phyloP scores from a whole-genome alignment of 176 grass and related monocot genomes.

The Juncus effusus region DNA sequence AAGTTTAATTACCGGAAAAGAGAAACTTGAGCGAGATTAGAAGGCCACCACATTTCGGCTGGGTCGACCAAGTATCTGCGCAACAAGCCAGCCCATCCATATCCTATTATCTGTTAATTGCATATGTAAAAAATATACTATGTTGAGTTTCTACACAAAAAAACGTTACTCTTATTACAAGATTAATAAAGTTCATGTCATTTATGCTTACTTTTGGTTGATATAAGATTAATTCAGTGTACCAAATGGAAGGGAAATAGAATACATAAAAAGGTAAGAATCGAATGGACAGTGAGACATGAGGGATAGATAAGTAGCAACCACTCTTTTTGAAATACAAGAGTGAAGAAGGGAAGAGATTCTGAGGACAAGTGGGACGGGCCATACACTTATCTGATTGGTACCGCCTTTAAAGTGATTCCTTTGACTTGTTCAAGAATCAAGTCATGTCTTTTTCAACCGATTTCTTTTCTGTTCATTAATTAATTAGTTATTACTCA shows the following conservation, averaged over 20 bases:
- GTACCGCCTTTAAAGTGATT: slow-evolving; percentile 13
- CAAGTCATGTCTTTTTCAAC: slow-evolving; percentile 4
- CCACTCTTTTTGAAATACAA: no score
- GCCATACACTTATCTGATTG: background rate
- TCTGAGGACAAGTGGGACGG: no score
- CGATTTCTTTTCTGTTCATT: background rate
- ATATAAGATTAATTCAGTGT: no score
- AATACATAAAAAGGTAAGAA: no score
- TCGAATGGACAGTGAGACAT: no score
- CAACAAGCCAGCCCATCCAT: slow-evolving; percentile 89
- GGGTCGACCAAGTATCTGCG: slow-evolving; percentile 92
- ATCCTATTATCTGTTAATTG: slow-evolving; percentile 61
- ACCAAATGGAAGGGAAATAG: no score
- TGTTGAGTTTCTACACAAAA: background rate
- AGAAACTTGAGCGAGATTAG: slow-evolving; percentile 93
- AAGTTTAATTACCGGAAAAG: slow-evolving; percentile 57
- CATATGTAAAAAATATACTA: background rate
- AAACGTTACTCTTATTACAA: no score
- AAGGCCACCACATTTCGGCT: slow-evolving; percentile 98
- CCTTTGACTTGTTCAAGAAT: background rate
- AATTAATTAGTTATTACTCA: background rate
- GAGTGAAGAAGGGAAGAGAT: no score
- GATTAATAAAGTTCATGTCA: no score
- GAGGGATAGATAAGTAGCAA: no score
- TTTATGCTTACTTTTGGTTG: no score